phyloP scores from a whole-genome alignment of 2,329 filamentous ascomycete species.

The Nemania sp. region DNA sequence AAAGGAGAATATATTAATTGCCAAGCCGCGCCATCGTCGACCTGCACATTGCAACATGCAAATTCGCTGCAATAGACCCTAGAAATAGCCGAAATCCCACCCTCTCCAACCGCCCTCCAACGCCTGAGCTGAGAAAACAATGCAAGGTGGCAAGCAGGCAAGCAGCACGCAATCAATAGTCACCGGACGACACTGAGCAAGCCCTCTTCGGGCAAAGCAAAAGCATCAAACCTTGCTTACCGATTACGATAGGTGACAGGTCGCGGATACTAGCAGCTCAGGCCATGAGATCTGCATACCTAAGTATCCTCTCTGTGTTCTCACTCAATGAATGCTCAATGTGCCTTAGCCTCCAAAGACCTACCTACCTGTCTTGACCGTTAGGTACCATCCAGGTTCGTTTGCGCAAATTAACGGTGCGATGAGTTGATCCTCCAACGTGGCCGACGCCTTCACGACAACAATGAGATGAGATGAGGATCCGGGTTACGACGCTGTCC shows the following conservation, averaged over 20 bases:
- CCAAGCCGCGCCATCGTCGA: conserved; percentile 31
- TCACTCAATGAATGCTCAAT: too few species aligned
- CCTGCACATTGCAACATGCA: conserved; percentile 28
- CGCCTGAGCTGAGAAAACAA: conserved; percentile 24
- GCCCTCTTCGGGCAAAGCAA: not conserved
- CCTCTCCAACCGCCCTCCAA: conserved; percentile 13
- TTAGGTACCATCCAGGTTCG: not conserved
- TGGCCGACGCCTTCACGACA: conserved; percentile 12
- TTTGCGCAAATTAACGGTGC: conserved; percentile 7
- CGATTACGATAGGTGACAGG: conserved; percentile 6
- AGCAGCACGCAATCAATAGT: not conserved
- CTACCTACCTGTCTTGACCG: not conserved
- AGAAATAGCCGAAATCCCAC: conserved; percentile 38
- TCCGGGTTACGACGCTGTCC: conserved; percentile 11
- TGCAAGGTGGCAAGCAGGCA: conserved; percentile 17
- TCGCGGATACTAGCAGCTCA: conserved; percentile 30
- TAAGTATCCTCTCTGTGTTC: not conserved
- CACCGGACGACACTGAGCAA: not conserved
- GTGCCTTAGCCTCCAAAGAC: too few species aligned
- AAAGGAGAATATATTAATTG: conserved; percentile 36
- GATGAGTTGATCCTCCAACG: conserved; percentile 20
- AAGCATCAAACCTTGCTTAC: not conserved
- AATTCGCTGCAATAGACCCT: conserved; percentile 24
- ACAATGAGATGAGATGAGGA: conserved; percentile 12
- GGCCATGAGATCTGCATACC: not conserved